phyloP scores from a whole-genome alignment of 1,139 yeast genomes.

The Sugiyamaella grinbergsii region DNA sequence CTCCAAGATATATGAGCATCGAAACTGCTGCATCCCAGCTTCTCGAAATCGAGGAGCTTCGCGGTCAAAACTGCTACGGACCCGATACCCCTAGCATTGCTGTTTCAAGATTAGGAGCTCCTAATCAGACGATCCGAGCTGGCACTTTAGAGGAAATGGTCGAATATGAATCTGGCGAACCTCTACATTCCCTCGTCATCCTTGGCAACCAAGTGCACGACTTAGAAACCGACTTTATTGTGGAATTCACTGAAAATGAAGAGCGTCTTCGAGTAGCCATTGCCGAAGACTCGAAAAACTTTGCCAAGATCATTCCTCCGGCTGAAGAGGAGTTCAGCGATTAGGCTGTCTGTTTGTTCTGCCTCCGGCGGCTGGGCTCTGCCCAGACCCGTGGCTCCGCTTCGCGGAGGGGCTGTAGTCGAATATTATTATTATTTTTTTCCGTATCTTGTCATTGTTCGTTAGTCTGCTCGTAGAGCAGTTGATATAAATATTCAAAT shows the following conservation, averaged over 20 bases:
- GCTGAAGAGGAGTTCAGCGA: conserved; percentile 23
- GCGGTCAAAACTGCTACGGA: conserved; percentile 69
- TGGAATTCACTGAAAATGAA: conserved; percentile 71
- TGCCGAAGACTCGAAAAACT: conserved; percentile 69
- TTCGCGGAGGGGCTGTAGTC: too few relatives aligned
- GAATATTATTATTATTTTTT: background rate
- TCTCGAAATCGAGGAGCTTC: conserved; percentile 77
- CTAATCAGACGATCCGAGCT: conserved; percentile 78
- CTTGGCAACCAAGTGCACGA: conserved; percentile 95
- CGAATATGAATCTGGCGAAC: conserved; percentile 88
- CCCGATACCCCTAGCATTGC: conserved; percentile 92
- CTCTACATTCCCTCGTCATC: conserved; percentile 87
- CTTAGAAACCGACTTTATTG: conserved; percentile 80
- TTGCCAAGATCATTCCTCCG: conserved; percentile 47
- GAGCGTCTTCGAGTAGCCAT: conserved; percentile 63
- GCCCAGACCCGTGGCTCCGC: conserved; percentile 3
- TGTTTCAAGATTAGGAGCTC: conserved; percentile 86
- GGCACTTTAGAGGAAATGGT: conserved; percentile 71
- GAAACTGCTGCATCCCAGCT: conserved; percentile 86
- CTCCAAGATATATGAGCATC: conserved; percentile 94
- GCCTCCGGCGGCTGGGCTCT: conserved; percentile 2
- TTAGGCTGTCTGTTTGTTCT: background rate
- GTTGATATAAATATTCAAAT: background rate
- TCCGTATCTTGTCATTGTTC: background rate
- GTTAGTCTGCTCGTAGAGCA: background rate